Evolutionary conservation across 768 basidiomycete genomes (phyloP).

Genomic region (Phylloporus rhodoxanthus): DNA sequence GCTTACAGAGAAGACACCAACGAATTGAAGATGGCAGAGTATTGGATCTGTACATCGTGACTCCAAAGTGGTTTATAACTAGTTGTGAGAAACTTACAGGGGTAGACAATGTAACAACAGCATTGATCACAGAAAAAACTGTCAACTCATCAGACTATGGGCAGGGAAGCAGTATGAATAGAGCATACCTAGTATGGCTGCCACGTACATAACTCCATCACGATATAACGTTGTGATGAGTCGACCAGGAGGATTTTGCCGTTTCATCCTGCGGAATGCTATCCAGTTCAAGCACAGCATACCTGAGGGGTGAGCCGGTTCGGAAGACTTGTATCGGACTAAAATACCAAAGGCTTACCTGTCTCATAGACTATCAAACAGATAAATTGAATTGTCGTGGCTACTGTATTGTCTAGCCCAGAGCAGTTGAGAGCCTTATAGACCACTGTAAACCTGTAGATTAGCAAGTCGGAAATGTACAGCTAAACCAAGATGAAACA

Average conservation of each 20-base stretch:
- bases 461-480: not conserved
- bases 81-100: conserved; percentile 1
- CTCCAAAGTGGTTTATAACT: not conserved
- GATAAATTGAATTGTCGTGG: conserved; percentile 7
- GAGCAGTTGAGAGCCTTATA: conserved; percentile 9
- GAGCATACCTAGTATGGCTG: conserved; percentile 12
- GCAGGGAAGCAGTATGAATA: not conserved
- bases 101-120: conserved; percentile 7
- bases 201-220: conserved; percentile 17
- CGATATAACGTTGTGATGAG: conserved; percentile 12
- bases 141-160: not conserved
- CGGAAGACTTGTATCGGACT: not conserved
- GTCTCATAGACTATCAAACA: conserved; percentile 15
- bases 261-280: conserved; percentile 14
- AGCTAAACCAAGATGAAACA: not conserved
- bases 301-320: conserved; percentile 3
- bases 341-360: not conserved
- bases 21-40: conserved; percentile 16
- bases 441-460: conserved; percentile 2
- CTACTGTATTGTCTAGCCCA: conserved; percentile 1
- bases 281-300: conserved; percentile 14
- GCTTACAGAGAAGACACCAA: not conserved
- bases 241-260: conserved; percentile 3
- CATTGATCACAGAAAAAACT: conserved; percentile 17
- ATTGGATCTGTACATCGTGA: conserved; percentile 6